These are phyloP conservation scores for Blastobotrys aristatus DNA, from an alignment of 1,139 yeast species.

Conservation along the genomic window DNA sequence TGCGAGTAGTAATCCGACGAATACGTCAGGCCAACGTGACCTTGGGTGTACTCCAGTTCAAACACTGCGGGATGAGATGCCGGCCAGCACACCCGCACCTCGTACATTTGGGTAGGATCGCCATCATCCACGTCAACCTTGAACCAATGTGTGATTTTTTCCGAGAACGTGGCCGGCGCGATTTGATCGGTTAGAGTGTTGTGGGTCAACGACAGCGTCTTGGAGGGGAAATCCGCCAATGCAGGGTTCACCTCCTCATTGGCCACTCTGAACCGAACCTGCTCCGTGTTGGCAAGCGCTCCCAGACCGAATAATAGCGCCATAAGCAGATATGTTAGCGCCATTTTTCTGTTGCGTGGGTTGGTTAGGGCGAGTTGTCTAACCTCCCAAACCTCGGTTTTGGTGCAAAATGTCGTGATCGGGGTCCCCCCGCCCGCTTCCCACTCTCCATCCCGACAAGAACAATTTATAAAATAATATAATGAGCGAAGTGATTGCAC, in stretches of 20 bases:
- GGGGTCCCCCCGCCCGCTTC: neutral
- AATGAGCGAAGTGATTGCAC: constrained; percentile 43
- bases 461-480: no score
- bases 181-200: constrained; percentile 2
- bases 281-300: constrained; percentile 15
- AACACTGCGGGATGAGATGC: constrained; percentile 34
- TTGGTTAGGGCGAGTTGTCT: no score
- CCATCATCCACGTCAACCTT: constrained; percentile 6
- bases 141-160: constrained; percentile 8
- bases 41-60: constrained; percentile 20
- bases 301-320: constrained; percentile 4
- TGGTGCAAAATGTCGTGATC: no score
- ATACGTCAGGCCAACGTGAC: constrained; percentile 18
- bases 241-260: neutral
- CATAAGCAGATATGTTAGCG: neutral
- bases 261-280: constrained; percentile 13
- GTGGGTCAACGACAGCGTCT: neutral
- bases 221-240: no score
- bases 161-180: no score
- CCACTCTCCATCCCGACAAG: neutral
- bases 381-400: no score
- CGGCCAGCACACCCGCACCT: constrained; percentile 36
- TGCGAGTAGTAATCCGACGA: constrained; percentile 21
- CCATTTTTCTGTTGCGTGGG: neutral
- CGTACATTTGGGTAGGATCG: no score